phyloP scores from a whole-genome alignment of 768 basidiomycete species.

The Lactarius sanguifluus region DNA sequence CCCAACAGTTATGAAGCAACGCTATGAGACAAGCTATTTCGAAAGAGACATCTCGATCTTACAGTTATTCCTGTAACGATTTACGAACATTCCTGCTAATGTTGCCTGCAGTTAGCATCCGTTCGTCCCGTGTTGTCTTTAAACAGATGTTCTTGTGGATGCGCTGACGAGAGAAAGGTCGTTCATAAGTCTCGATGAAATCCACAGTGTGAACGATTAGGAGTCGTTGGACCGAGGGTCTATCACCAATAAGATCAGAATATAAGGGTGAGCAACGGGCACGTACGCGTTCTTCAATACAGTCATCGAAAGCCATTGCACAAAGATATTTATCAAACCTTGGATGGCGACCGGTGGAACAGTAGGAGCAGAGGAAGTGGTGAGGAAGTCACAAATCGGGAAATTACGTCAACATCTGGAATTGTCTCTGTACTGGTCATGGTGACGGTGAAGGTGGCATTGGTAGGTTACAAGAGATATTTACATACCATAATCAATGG shows the following conservation, averaged over 20 bases:
- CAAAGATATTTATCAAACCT: neutral
- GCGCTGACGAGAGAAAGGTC: neutral
- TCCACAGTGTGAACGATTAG: neutral
- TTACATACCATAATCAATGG: too few species aligned
- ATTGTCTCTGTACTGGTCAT: too few species aligned
- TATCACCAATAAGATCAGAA: neutral
- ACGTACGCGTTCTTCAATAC: neutral
- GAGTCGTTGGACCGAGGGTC: neutral
- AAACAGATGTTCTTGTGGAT: neutral
- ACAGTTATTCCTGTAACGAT: neutral
- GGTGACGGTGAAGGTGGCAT: too few species aligned
- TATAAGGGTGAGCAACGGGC: neutral
- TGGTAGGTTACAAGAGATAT: too few species aligned
- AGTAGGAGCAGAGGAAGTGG: neutral
- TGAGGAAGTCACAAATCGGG: too few species aligned
- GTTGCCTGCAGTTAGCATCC: neutral
- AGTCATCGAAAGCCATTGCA: neutral
- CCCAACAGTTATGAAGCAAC: neutral
- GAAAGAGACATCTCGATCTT: neutral
- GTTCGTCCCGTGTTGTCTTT: neutral
- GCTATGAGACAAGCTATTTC: neutral
- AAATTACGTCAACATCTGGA: too few species aligned
- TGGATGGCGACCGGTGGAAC: neutral
- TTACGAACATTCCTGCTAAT: neutral
- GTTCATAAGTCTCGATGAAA: neutral